phyloP scores from a whole-genome alignment of 495 filamentous ascomycete species.

The Talaromyces stipitatus region DNA sequence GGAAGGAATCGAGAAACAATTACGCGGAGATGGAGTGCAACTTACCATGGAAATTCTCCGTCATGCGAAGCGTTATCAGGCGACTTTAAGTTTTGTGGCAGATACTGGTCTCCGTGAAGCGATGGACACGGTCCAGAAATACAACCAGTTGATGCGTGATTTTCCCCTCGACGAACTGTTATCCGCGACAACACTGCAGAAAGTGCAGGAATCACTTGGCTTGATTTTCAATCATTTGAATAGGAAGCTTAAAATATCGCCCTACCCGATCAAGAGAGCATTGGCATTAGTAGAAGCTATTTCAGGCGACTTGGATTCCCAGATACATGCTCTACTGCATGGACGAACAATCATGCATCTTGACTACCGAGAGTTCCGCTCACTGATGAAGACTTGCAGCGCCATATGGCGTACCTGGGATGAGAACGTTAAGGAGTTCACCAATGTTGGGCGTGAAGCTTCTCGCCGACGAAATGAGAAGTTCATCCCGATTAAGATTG shows the following conservation, averaged over 20 bases:
- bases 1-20: slow-evolving; percentile 81
- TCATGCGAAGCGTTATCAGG: slow-evolving; percentile 92
- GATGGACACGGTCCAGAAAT: slow-evolving; percentile 91
- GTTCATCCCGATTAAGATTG: slow-evolving; percentile 96
- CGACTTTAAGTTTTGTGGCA: slow-evolving; percentile 88
- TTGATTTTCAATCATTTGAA: slow-evolving; percentile 90
- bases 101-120: slow-evolving; percentile 95
- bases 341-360: slow-evolving; percentile 85
- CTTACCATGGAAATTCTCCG: slow-evolving; percentile 90
- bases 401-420: slow-evolving; percentile 90
- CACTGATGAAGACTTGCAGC: slow-evolving; percentile 73
- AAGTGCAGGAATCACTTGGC: slow-evolving; percentile 81
- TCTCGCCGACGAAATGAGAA: slow-evolving; percentile 87
- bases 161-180: slow-evolving; percentile 93
- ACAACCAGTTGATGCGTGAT: slow-evolving; percentile 96
- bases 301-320: slow-evolving; percentile 80
- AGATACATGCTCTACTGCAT: slow-evolving; percentile 76
- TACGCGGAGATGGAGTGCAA: slow-evolving; percentile 79
- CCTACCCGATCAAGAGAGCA: slow-evolving; percentile 86
- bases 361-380: slow-evolving; percentile 82
- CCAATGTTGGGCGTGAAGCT: slow-evolving; percentile 89
- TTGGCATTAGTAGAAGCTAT: slow-evolving; percentile 97
- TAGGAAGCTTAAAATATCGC: slow-evolving; percentile 90
- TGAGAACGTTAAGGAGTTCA: slow-evolving; percentile 93
- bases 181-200: slow-evolving; percentile 80